phyloP scores from a whole-genome alignment of 2,329 filamentous ascomycete species.

The Colletotrichum shisoi region DNA sequence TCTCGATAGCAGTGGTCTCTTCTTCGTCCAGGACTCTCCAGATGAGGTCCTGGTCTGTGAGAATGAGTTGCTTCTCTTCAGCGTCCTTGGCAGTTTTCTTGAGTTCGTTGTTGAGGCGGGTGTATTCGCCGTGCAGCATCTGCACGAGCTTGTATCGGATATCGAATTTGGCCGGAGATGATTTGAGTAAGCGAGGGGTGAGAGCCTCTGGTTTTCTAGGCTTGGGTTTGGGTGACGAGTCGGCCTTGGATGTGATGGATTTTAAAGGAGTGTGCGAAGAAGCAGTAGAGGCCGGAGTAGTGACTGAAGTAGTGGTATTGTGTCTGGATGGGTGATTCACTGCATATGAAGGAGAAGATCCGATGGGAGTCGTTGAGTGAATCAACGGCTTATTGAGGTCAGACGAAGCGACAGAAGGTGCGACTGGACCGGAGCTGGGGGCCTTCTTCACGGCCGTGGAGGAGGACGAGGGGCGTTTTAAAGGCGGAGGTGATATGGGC shows the following conservation, averaged over 20 bases:
- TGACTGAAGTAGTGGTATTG: constrained; percentile 22
- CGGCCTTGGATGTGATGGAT: constrained; percentile 31
- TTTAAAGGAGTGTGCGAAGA: constrained; percentile 23
- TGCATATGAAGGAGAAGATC: constrained; percentile 32
- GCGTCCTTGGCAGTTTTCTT: constrained; percentile 59
- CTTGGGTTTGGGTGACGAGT: constrained; percentile 39
- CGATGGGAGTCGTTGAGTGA: constrained; percentile 18
- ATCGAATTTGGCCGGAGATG: constrained; percentile 64
- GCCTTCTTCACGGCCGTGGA: constrained; percentile 20
- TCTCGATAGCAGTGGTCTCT: constrained; percentile 73
- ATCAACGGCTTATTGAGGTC: constrained; percentile 22
- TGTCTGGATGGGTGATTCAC: constrained; percentile 26
- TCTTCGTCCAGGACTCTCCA: constrained; percentile 78
- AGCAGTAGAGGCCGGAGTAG: constrained; percentile 23
- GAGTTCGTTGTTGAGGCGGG: constrained; percentile 71
- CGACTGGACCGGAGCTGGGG: constrained; percentile 5
- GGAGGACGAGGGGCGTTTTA: constrained; percentile 39
- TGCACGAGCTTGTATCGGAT: constrained; percentile 66
- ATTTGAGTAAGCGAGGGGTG: constrained; percentile 71
- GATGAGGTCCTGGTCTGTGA: constrained; percentile 73
- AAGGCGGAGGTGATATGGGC: constrained; percentile 49
- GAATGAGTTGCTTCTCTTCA: constrained; percentile 60
- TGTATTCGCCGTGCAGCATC: constrained; percentile 70
- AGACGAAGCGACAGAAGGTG: constrained; percentile 33
- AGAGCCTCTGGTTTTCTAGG: constrained; percentile 61